These are phyloP conservation scores for Colletotrichum filicis DNA, from an alignment of 2,329 filamentous ascomycete species.

Conservation along the genomic window DNA sequence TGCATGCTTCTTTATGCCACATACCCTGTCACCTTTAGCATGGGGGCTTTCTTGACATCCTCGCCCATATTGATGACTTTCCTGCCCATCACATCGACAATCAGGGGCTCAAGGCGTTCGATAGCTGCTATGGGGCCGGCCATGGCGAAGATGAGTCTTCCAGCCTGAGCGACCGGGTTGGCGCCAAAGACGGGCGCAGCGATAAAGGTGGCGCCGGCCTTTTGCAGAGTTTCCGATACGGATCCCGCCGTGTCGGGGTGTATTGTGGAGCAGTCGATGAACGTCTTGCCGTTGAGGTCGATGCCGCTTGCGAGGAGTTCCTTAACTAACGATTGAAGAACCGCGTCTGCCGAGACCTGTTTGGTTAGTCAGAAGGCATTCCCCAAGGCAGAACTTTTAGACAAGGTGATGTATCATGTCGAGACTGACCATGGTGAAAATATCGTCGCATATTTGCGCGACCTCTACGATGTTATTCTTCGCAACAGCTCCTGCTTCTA, in stretches of 20 bases:
- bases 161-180: conserved; percentile 56
- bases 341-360: conserved; percentile 47
- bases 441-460: conserved; percentile 43
- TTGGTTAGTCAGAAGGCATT: neutral
- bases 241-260: conserved; percentile 54
- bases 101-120: conserved; percentile 47
- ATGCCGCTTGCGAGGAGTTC: conserved; percentile 40
- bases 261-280: conserved; percentile 62
- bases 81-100: conserved; percentile 55
- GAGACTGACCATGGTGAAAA: conserved; percentile 52
- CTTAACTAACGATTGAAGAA: conserved; percentile 46
- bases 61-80: conserved; percentile 54
- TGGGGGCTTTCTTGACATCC: conserved; percentile 53
- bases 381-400: too few relatives aligned
- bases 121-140: conserved; percentile 52
- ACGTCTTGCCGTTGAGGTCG: conserved; percentile 48
- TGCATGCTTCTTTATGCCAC: conserved; percentile 1
- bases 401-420: too few relatives aligned
- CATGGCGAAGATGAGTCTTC: conserved; percentile 56
- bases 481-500: conserved; percentile 42
- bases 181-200: conserved; percentile 62
- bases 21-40: conserved; percentile 60
- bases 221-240: conserved; percentile 42
- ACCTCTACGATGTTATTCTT: conserved; percentile 41
- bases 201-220: conserved; percentile 49